phyloP scores from a whole-genome alignment of 2,329 filamentous ascomycete genomes.

The Knoxdaviesia proteae region DNA sequence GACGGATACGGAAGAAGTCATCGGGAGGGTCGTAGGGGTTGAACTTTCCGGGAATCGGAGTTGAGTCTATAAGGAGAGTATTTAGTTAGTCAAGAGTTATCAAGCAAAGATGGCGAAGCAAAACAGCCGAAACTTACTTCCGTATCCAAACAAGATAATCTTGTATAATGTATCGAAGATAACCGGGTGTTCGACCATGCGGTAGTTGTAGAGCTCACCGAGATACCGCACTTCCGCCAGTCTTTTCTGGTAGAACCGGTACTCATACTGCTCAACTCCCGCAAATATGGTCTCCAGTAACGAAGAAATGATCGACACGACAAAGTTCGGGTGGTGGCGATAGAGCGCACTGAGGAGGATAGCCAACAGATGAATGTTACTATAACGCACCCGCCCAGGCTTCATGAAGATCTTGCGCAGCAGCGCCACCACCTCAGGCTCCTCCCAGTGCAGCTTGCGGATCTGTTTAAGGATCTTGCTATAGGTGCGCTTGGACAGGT shows the following conservation, averaged over 20 bases:
- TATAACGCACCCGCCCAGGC: conserved; percentile 92
- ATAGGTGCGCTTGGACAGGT: conserved; percentile 85
- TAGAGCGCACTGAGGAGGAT: conserved; percentile 77
- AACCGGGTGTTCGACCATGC: conserved; percentile 84
- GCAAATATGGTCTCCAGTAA: conserved; percentile 72
- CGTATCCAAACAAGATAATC: conserved; percentile 80
- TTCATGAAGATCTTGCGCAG: conserved; percentile 88
- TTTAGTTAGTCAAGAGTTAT: background rate
- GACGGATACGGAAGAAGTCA: conserved; percentile 86
- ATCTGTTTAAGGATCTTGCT: conserved; percentile 89
- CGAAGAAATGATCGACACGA: conserved; percentile 79
- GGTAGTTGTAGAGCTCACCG: conserved; percentile 91
- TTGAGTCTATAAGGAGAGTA: conserved; percentile 34
- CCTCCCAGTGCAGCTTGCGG: conserved; percentile 92
- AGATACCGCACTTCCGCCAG: conserved; percentile 93
- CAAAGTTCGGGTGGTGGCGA: conserved; percentile 79
- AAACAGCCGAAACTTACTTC: conserved; percentile 16
- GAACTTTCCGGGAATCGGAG: conserved; percentile 55
- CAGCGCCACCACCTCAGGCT: conserved; percentile 60
- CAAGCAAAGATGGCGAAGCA: background rate
- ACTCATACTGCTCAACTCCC: conserved; percentile 87
- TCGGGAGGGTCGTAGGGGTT: conserved; percentile 73
- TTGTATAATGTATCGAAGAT: conserved; percentile 93
- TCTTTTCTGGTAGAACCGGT: conserved; percentile 87
- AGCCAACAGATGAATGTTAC: conserved; percentile 82